phyloP scores from a whole-genome alignment of 768 basidiomycete genomes.

The Boletales sp. region DNA sequence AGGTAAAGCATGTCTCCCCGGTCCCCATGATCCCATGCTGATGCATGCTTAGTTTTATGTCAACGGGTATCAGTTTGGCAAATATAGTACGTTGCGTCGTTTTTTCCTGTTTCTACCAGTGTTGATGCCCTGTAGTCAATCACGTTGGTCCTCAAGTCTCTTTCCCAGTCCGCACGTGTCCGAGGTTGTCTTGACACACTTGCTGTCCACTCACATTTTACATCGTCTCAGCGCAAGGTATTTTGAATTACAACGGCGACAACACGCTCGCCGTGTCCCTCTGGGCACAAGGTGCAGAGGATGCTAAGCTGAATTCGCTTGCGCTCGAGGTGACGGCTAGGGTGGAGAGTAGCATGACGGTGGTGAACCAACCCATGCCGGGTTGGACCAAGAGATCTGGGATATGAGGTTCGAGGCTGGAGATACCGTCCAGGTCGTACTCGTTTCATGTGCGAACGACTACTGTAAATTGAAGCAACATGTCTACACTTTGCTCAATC shows the following conservation, averaged over 20 bases:
- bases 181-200: neutral
- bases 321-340: slow-evolving; percentile 34
- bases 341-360: slow-evolving; percentile 23
- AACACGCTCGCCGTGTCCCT: slow-evolving; percentile 49
- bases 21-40: no score
- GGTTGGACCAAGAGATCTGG: slow-evolving; percentile 17
- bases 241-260: slow-evolving; percentile 44
- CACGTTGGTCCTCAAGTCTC: slow-evolving; percentile 22
- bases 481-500: no score
- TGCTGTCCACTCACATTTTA: slow-evolving; percentile 7
- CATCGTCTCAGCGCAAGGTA: slow-evolving; percentile 40
- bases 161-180: slow-evolving; percentile 24
- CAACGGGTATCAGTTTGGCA: slow-evolving; percentile 26
- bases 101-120: neutral
- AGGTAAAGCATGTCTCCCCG: no score
- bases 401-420: slow-evolving; percentile 1
- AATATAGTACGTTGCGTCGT: slow-evolving; percentile 14
- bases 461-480: no score
- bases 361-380: slow-evolving; percentile 29
- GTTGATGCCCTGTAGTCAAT: slow-evolving; percentile 15
- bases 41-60: no score
- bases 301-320: slow-evolving; percentile 41
- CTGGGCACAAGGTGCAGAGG: slow-evolving; percentile 40
- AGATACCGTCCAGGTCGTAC: no score
- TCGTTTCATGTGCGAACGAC: no score